Evolutionary conservation across 352 stramenopile genomes (phyloP).

Genomic region (Pythium brachiatum): DNA sequence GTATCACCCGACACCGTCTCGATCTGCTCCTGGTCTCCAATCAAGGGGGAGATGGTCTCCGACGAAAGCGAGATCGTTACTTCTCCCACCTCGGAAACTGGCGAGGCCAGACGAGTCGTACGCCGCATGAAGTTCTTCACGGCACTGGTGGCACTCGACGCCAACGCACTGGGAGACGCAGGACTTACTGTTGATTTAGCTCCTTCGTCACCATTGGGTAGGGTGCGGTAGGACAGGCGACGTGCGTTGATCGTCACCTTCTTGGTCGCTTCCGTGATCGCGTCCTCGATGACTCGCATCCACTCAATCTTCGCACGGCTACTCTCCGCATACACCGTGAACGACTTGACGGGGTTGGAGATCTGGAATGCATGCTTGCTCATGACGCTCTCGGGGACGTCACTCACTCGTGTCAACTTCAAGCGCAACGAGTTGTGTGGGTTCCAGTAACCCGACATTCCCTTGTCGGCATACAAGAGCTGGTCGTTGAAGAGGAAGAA

Average conservation of each 20-base stretch:
- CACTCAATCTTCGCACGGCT: constrained; percentile 68
- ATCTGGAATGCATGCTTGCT: constrained; percentile 84
- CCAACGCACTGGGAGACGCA: constrained; percentile 11
- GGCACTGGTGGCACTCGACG: constrained; percentile 28
- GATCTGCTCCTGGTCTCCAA: background rate
- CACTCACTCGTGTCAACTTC: constrained; percentile 78
- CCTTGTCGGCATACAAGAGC: constrained; percentile 77
- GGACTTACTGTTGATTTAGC: background rate
- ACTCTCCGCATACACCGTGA: constrained; percentile 77
- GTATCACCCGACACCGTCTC: background rate
- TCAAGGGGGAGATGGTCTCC: constrained; percentile 4
- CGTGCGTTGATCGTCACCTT: constrained; percentile 74
- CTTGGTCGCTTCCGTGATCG: constrained; percentile 66
- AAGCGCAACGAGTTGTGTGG: constrained; percentile 83
- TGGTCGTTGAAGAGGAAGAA: constrained; percentile 91
- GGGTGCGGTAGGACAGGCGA: constrained; percentile 44
- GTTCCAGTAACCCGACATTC: constrained; percentile 79
- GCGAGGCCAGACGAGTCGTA: constrained; percentile 41
- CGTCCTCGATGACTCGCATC: constrained; percentile 80
- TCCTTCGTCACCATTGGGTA: constrained; percentile 3
- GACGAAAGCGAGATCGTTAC: background rate
- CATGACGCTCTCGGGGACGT: constrained; percentile 67
- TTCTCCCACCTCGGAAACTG: constrained; percentile 22
- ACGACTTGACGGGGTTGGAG: constrained; percentile 81
- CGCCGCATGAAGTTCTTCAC: constrained; percentile 61